A percentile compares a stretch with the other conserved stretches of the same genome.
Conservation (phyloP, 192 early-diverging fungal species). For the Irineochytrium annulatum region DNA sequence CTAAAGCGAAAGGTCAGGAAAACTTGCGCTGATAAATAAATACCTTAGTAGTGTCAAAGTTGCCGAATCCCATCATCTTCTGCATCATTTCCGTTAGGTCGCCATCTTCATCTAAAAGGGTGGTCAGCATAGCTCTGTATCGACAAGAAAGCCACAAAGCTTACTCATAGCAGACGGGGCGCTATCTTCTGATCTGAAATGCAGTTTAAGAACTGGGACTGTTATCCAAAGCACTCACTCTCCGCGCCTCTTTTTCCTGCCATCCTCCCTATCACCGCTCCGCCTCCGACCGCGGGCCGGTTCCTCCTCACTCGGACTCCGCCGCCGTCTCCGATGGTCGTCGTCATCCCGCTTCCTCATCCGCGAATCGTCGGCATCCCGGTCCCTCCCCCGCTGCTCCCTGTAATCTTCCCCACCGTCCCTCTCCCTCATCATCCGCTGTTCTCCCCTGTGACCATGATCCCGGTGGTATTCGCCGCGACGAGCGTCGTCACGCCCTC, state of each 20-base stretch:
- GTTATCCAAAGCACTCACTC: neutral
- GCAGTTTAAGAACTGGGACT: neutral
- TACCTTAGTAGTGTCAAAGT: constrained; percentile 84
- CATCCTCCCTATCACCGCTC: neutral
- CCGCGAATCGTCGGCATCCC: neutral
- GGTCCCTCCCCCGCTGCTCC: neutral
- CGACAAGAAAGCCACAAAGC: neutral
- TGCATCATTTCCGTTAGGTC: constrained; percentile 60
- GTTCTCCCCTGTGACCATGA: too few relatives aligned
- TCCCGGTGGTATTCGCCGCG: too few relatives aligned
- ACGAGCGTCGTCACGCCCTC: too few relatives aligned
- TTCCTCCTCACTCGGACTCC: neutral
- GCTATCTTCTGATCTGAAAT: neutral
- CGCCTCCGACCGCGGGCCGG: neutral
- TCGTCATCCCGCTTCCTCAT: neutral
- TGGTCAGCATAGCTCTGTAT: neutral
- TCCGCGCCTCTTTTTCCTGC: neutral
- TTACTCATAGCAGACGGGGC: neutral
- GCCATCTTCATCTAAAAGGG: constrained; percentile 1
- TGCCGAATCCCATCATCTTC: constrained; percentile 81
- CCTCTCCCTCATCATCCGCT: too few relatives aligned
- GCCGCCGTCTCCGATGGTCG: neutral
- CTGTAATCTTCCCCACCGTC: neutral
- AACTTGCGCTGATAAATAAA: neutral
- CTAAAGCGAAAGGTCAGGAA: constrained; percentile 33